Evolutionary conservation across 2,329 filamentous ascomycete genomes (phyloP).

Genomic region (Ophiostoma novo-ulmi): DNA sequence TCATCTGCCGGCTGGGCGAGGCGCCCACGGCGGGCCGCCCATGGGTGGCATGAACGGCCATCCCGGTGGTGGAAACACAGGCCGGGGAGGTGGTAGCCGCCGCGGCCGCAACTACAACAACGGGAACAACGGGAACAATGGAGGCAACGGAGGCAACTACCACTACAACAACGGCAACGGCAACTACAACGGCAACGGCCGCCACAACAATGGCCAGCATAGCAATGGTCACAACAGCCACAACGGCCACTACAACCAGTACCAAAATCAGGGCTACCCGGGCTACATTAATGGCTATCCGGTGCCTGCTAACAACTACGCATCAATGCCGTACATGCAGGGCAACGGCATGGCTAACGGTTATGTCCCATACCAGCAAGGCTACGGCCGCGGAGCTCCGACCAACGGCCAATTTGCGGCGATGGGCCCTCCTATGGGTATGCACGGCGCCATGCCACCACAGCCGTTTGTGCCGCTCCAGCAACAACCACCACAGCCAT

Average conservation of each 20-base stretch:
- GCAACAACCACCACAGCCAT: constrained; percentile 30
- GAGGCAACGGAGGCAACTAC: constrained; percentile 20
- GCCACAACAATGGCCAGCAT: constrained; percentile 25
- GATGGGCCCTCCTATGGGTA: constrained; percentile 18
- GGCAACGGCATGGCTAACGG: constrained; percentile 28
- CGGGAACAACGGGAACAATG: not conserved
- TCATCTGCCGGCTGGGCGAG: constrained; percentile 67
- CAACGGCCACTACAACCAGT: constrained; percentile 35
- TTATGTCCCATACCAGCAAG: constrained; percentile 47
- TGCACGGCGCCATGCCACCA: constrained; percentile 7
- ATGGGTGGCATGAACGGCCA: constrained; percentile 30
- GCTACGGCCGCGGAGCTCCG: constrained; percentile 46
- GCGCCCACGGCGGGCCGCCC: constrained; percentile 50
- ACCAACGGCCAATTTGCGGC: constrained; percentile 25
- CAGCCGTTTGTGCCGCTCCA: constrained; percentile 19
- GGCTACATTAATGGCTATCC: constrained; percentile 42
- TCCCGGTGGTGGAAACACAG: constrained; percentile 29
- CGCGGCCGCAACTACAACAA: constrained; percentile 31
- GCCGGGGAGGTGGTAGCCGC: constrained; percentile 34
- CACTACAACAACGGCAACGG: constrained; percentile 27
- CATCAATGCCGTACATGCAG: constrained; percentile 43
- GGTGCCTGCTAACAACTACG: constrained; percentile 45
- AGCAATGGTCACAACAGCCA: constrained; percentile 32
- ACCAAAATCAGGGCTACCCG: constrained; percentile 45
- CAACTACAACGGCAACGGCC: constrained; percentile 31